Evolutionary conservation across 2,329 filamentous ascomycete species (phyloP), one percentile per base, ranked within the genome.

Genomic region (Volutella citrinella): DNA sequence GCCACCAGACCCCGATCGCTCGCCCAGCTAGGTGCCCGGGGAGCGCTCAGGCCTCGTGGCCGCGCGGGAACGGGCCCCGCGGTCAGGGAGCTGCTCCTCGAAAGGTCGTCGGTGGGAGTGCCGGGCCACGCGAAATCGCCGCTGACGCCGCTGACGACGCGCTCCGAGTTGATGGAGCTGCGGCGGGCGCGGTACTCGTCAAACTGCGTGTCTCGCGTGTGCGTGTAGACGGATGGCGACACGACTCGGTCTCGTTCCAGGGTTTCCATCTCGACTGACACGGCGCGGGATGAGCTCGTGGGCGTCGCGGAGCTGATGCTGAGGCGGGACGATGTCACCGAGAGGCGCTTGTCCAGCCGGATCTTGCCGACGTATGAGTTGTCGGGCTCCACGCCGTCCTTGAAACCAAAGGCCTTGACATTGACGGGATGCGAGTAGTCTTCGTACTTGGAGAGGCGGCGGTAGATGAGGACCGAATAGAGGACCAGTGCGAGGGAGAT

Each of bases 341-440:
- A 56, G 13, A 44, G 39, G 18, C 48, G 51, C 25, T 55, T 56
- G 17, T 60, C 55, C 5, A 37, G 36, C 12, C 45, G 51, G 6
- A 33, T 26, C 0, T 29, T 27, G 32, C 42, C 38, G 3, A 46
- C 13, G 16, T 40, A 42, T 25, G 49, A 48, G 13, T 30, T 48
- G 23, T 56, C 50, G n/a, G 46, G 45, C 16, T 60, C 48, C 13
- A 54, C 16, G 19, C 45, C 50, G 38, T 64, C 59, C 43, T 51
- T 58, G 56, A 66, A 74, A 25, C 70, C 69, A 46, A 65, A 74
- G 12, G 61, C 55, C 44, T 74, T 74, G 39, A 68, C 59, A 54
- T 75, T 72, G 39, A 63, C 57, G 8, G 72, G 65, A 23, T 71
- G 61, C 40, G 67, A 57, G 43, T 76, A 72, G 44, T 73, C 67